Base-by-base conservation (phyloP, 768 basidiomycete genomes). In the Astraeus odoratus region DNA sequence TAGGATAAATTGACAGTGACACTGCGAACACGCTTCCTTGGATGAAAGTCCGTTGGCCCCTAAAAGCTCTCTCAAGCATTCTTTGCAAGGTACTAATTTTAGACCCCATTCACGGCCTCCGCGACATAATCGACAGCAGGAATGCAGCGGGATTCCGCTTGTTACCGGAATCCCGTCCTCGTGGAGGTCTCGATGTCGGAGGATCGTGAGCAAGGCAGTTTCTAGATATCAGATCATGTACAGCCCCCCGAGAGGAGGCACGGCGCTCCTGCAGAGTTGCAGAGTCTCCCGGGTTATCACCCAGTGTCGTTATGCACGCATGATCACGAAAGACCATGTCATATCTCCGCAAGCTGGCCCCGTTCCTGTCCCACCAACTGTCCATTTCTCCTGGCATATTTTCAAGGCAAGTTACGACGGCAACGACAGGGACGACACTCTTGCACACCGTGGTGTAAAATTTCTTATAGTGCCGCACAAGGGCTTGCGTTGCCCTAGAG, bases 351-450 rank as follows among this genome's bases (percentile, higher is more conserved):
- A 67, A 57, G 1, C 50, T 51, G 3, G 24, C 20, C 4, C 31
- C 46, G 5, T 67, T 68, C 29, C 40, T 52, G n/a, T 27, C 19
- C 67, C 67, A 67, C 65, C 67, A 67, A 8, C 24, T 16, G 36
- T 68, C 65, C 67, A 68, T 68, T 9, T 54, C 53, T 36, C 37
- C 55, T 19, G 50, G 47, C 23, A 62, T 46, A 18, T 66, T 55
- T 44, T 71, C 72, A 24, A 73, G 59, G 23, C 65, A 67, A 2
- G 69, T 72, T 5, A 71, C 58, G n/a, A 67, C 64, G 15, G 72
- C 48, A 10, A 63, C 59, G 38, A 68, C 62, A 1, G 73, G 70
- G 6, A 67, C 60, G 6, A 54, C 18, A 5, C 40, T 48, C 9
- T 54, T 51, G 27, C 59, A 67, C 16, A 65, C 61, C 9, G 61